Conservation (phyloP, 345 rosid genomes). For the Citrus australasica region DNA sequence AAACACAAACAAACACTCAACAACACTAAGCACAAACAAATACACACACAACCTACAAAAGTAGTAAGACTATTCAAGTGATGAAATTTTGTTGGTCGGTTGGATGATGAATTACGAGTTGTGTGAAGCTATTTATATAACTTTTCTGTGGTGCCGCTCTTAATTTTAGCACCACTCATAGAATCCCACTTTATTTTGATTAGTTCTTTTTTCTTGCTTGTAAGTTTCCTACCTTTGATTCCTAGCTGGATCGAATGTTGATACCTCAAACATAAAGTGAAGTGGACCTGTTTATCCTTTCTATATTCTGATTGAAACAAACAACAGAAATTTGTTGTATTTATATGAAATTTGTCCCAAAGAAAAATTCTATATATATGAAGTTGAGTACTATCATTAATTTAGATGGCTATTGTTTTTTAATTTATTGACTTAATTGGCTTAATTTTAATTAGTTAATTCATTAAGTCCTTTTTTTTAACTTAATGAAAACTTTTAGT, state of each 20-base stretch:
- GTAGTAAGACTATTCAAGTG: neutral
- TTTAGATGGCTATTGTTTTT: too few relatives aligned
- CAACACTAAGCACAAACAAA: neutral
- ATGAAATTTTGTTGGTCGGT: neutral
- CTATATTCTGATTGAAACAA: constrained; percentile 1
- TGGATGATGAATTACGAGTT: neutral
- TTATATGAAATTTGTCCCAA: too few relatives aligned
- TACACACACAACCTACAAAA: neutral
- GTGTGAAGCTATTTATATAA: neutral
- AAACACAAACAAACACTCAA: neutral
- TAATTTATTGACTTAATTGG: too few relatives aligned
- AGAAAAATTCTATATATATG: too few relatives aligned
- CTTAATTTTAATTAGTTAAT: too few relatives aligned
- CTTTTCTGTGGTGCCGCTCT: neutral
- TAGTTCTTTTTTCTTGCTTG: neutral
- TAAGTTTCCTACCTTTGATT: neutral
- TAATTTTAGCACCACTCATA: neutral
- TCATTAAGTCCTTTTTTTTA: too few relatives aligned
- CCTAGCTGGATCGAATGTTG: neutral
- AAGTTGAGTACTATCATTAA: neutral
- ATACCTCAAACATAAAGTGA: constrained; percentile 15
- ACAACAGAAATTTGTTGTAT: too few relatives aligned
- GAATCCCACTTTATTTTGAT: constrained; percentile 1
- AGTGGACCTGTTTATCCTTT: constrained; percentile 2
- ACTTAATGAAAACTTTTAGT: too few relatives aligned